Conservation (phyloP, 805 yeast species). For the Myxozyma neglecta region DNA sequence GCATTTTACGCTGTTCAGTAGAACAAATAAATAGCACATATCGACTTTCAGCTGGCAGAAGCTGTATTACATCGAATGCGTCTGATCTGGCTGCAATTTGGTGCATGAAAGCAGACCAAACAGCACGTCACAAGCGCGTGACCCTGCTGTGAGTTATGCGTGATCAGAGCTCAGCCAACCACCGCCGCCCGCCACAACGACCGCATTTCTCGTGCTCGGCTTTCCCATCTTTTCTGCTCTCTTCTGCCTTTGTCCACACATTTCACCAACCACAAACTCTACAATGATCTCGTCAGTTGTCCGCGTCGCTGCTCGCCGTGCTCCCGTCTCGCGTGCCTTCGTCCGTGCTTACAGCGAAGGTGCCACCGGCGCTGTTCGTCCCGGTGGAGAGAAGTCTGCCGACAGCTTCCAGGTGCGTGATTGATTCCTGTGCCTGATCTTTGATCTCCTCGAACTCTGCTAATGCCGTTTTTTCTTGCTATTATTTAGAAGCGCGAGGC, state of each 20-base stretch:
- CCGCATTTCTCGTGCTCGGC: background rate
- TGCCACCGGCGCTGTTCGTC: slow-evolving; percentile 60
- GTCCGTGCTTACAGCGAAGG: slow-evolving; percentile 54
- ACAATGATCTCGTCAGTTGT: slow-evolving; percentile 22
- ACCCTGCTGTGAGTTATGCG: background rate
- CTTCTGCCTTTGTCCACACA: background rate
- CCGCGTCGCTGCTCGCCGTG: slow-evolving; percentile 30
- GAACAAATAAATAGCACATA: no score
- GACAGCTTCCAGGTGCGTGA: slow-evolving; percentile 47
- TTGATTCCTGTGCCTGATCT: background rate
- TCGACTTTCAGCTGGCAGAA: background rate
- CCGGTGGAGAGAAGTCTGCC: slow-evolving; percentile 55
- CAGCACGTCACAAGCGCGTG: background rate
- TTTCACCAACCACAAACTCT: background rate
- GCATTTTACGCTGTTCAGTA: background rate
- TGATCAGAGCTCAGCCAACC: slow-evolving; percentile 10
- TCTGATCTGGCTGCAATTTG: background rate
- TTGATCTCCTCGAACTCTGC: background rate
- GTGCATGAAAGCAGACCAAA: background rate
- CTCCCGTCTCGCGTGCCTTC: slow-evolving; percentile 23
- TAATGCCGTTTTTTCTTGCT: background rate
- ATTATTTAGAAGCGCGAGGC: slow-evolving; percentile 73
- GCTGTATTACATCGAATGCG: background rate
- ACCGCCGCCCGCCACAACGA: slow-evolving; percentile 14
- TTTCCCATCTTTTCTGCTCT: background rate